Conservation (phyloP, 2,329 filamentous ascomycete genomes). For the Xylaria multiplex region DNA sequence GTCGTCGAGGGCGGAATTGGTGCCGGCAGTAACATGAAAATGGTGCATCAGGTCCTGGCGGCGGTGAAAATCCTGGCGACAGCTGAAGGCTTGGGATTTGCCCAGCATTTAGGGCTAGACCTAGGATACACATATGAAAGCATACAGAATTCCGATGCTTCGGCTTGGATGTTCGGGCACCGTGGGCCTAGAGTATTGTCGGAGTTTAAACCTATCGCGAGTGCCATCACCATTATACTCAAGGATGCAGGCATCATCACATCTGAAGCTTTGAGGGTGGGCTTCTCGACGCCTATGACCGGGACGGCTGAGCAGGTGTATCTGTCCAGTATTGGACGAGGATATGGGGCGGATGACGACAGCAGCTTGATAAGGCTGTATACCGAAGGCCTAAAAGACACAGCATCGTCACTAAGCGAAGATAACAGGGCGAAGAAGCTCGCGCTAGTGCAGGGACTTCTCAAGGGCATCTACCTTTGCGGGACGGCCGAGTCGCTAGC, state of each 20-base stretch:
- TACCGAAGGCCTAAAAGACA: conserved; percentile 51
- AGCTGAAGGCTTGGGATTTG: conserved; percentile 70
- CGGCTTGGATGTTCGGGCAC: conserved; percentile 72
- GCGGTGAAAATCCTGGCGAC: conserved; percentile 70
- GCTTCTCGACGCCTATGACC: conserved; percentile 70
- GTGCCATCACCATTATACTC: conserved; percentile 68
- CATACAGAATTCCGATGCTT: conserved; percentile 59
- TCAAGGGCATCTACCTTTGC: conserved; percentile 57
- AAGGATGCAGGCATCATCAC: conserved; percentile 75
- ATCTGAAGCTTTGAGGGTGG: conserved; percentile 65
- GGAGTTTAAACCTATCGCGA: conserved; percentile 64
- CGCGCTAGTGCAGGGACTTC: conserved; percentile 52
- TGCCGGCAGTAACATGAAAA: conserved; percentile 69
- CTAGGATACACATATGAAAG: conserved; percentile 53
- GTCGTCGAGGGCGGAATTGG: conserved; percentile 69
- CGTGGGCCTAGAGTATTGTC: conserved; percentile 65
- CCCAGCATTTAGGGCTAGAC: conserved; percentile 64
- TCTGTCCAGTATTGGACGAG: conserved; percentile 66
- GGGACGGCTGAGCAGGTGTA: conserved; percentile 73
- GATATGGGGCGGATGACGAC: conserved; percentile 60
- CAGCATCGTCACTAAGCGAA: conserved; percentile 43
- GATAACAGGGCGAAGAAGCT: conserved; percentile 54
- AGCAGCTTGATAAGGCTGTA: conserved; percentile 57
- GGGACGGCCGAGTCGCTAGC: conserved; percentile 56
- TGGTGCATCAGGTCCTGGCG: conserved; percentile 71